Evolutionary conservation across 164 flowering plant species (phyloP), one percentile per base, ranked within the genome.

Genomic region (Aristolochia fimbriata): DNA sequence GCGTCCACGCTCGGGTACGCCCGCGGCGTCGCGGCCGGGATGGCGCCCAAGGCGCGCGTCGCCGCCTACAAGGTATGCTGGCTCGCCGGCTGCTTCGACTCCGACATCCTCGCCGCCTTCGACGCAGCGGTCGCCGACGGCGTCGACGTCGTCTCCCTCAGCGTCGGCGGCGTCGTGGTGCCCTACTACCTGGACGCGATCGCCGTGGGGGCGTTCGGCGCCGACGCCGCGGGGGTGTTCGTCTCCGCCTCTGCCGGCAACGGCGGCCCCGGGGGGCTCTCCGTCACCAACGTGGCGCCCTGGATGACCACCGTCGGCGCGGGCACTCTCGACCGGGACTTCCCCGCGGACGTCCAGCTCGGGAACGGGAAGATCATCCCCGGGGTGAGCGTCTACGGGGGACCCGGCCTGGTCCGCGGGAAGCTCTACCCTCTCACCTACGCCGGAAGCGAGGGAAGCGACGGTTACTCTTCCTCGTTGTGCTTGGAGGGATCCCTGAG

Each of bases 271-370:
- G 97, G 93, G 0, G 96, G 83, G 0, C 73, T 81, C 7, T 77
- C 93, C 0, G 96, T 91, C 11, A 86, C 97, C 0, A 94, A 94
- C 52, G 83, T 91, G 0, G 94, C 99, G 0, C 99, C 97, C 0
- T 94, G 97, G 99, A 82, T 91, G 6, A 85, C 96, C 0, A 84
- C 96, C 0, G 96, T 90, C 11, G 99, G 96, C 1, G 99, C 99
- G 0, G 95, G 99, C 0, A 80, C 88, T 0, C 74, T 90, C 0
- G 99, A 93, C 51, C 64, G 99, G 43, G 85, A 82, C 52, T 90
- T 88, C 58, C 96, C 97, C 0, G 97, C 99, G 13, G 73, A 81
- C 56, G 91, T 91, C 5, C 71, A 72, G 67, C 86, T 91, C 15
- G 96, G 96, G 0, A 82, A 84, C 63, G 97, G 96, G 3, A 74